Evolutionary conservation across 768 basidiomycete species (phyloP), one percentile per base, ranked within the genome.

Genomic region (Gymnopilus dilepis): DNA sequence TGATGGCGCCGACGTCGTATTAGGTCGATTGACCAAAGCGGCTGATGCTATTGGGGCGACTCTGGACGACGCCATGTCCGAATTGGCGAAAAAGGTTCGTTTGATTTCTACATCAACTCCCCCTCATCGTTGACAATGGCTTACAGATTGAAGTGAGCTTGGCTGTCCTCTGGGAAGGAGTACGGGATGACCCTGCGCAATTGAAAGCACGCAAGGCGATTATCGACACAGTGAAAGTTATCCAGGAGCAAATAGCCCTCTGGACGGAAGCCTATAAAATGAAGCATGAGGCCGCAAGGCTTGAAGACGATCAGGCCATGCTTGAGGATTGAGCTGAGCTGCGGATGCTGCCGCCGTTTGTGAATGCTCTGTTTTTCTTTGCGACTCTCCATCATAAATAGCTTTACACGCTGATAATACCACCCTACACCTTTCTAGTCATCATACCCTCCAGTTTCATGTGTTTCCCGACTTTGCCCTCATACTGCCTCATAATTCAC

Each of bases 161-260:
- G 58, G 77, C 85, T 8, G 81, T 87, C 6, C 78, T 88, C 7
- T 88, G 86, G 86, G 86, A 87, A 69, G 82, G 78, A 21, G 69
- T 76, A 2, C 75, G 75, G 31, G 84, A 86, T 63, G 80, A 80
- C 70, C 81, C 82, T 9, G 69, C 70, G 30, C 84, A 86, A 68
- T 69, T 76, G 42, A 72, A 61, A 54, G 74, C 75, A 4, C 78
- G 84, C 33, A 62, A 69, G n/a, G 72, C 76, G 22, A 72, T 82
- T 15, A 70, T 84, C 52, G 70, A 76, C 19, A 67, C 74, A 5
- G 76, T 82, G 24, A 61, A 70, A 6, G 69, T 72, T 21, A 73
- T 87, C 40, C 72, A 80, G 5, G 56, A 71, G 12, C 85, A 87
- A 64, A 64, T 85, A 24, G 61, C 74, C 6, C 64, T 82, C 11